A percentile compares a stretch with the other conserved stretches of the same genome.
phyloP scores from a whole-genome alignment of 345 rosid species.

The Populus nigra region DNA sequence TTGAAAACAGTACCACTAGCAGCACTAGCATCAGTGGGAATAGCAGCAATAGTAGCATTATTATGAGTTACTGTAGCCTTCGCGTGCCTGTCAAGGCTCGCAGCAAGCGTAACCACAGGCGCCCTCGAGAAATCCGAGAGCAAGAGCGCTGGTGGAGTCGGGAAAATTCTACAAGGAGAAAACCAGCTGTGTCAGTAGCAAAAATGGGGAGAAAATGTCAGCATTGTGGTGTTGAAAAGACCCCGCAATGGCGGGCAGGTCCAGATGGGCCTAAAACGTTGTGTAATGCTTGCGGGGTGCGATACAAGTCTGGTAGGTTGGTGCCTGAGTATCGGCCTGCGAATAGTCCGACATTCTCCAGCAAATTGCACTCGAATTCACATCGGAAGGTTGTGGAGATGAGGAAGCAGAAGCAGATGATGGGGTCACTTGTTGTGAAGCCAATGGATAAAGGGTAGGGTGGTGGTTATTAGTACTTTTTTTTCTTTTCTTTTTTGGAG shows the following conservation, averaged over 20 bases:
- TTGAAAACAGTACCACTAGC: conserved; percentile 53
- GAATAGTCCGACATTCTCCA: conserved; percentile 63
- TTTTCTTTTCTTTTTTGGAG: neutral
- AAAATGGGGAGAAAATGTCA: conserved; percentile 68
- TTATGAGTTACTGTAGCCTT: conserved; percentile 44
- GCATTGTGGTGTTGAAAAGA: conserved; percentile 79
- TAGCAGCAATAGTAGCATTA: conserved; percentile 13
- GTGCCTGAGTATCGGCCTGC: conserved; percentile 88
- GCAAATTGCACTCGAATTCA: conserved; percentile 68
- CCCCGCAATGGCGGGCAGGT: conserved; percentile 92
- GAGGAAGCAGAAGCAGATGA: conserved; percentile 54
- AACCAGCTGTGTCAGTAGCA: conserved; percentile 11
- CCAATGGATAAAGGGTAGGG: conserved; percentile 46
- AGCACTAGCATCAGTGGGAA: conserved; percentile 29
- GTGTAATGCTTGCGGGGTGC: conserved; percentile 86
- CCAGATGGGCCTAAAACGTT: conserved; percentile 76
- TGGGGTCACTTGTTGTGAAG: conserved; percentile 28
- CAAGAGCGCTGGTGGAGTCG: conserved; percentile 29
- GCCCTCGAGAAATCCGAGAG: conserved; percentile 33
- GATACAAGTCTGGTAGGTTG: conserved; percentile 77
- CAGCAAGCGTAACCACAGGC: conserved; percentile 50
- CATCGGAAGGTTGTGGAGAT: conserved; percentile 79
- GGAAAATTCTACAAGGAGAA: conserved; percentile 24
- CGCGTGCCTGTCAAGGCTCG: conserved; percentile 56
- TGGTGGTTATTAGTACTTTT: neutral